Evolutionary conservation across 2,329 filamentous ascomycete species (phyloP).

Genomic region (Diplocarpon mali): DNA sequence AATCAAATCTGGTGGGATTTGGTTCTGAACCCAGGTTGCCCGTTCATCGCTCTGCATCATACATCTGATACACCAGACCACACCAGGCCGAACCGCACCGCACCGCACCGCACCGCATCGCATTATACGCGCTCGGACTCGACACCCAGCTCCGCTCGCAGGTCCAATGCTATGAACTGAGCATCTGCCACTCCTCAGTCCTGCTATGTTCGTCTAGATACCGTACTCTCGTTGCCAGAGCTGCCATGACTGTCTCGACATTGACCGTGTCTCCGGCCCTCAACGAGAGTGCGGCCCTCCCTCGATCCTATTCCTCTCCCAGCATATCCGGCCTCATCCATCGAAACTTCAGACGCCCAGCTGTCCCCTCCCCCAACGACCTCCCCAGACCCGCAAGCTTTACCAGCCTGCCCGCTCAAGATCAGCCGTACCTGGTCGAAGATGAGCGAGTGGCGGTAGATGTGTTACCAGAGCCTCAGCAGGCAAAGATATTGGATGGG

Average conservation of each 20-base stretch:
- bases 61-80: too few species aligned
- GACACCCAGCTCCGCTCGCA: too few species aligned
- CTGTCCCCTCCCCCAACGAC: constrained; percentile 15
- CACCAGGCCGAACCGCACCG: too few species aligned
- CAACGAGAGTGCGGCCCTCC: constrained; percentile 20
- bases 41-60: too few species aligned
- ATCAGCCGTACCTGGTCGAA: constrained; percentile 15
- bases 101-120: too few species aligned
- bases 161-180: background rate
- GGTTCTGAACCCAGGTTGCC: too few species aligned
- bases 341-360: constrained; percentile 19
- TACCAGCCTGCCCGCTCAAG: constrained; percentile 37
- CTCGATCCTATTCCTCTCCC: constrained; percentile 27
- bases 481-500: constrained; percentile 8
- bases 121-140: too few species aligned
- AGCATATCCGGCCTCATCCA: constrained; percentile 23
- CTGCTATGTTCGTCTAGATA: constrained; percentile 20
- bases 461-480: constrained; percentile 5
- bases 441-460: constrained; percentile 14
- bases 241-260: constrained; percentile 23
- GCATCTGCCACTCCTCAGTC: background rate
- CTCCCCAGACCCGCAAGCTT: constrained; percentile 47
- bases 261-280: constrained; percentile 25
- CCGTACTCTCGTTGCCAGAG: constrained; percentile 11
- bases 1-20: too few species aligned